phyloP scores from a whole-genome alignment of 192 early-diverging fungal genomes.

The Chytriomyces sp. region DNA sequence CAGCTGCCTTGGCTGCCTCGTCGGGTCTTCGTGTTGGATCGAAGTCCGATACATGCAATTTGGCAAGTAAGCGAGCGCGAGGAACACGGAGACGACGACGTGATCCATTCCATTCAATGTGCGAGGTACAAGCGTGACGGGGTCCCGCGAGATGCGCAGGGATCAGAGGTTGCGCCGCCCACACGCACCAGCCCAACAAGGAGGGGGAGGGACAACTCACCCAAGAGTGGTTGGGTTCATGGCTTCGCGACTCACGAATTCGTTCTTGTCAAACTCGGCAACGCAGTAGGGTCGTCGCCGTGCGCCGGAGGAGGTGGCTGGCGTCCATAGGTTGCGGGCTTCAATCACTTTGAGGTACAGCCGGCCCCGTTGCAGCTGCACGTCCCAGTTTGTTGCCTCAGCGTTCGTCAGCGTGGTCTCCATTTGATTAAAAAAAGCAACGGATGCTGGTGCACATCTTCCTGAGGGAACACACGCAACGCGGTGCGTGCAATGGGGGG shows the following conservation, averaged over 20 bases:
- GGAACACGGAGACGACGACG: too few relatives aligned
- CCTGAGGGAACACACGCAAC: too few relatives aligned
- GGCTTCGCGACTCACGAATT: conserved; percentile 57
- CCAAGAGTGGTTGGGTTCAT: background rate
- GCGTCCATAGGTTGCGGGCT: conserved; percentile 72
- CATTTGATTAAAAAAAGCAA: too few relatives aligned
- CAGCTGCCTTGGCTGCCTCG: background rate
- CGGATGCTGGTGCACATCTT: too few relatives aligned
- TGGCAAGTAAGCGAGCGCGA: too few relatives aligned
- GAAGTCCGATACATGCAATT: too few relatives aligned
- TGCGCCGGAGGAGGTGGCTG: conserved; percentile 54
- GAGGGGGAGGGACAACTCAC: background rate
- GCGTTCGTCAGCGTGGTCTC: background rate
- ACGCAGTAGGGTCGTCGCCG: conserved; percentile 71
- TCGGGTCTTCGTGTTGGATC: background rate
- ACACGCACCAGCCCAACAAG: background rate
- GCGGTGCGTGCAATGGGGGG: too few relatives aligned
- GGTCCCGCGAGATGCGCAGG: background rate
- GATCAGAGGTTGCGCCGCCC: background rate
- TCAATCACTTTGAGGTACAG: conserved; percentile 74
- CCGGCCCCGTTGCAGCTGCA: background rate
- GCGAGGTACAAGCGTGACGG: background rate
- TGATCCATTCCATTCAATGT: too few relatives aligned
- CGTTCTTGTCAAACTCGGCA: conserved; percentile 88
- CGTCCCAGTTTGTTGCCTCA: conserved; percentile 12